Base-by-base conservation (phyloP, 1,284 basidiomycete species). In the Microbotryomycetes sp. region DNA sequence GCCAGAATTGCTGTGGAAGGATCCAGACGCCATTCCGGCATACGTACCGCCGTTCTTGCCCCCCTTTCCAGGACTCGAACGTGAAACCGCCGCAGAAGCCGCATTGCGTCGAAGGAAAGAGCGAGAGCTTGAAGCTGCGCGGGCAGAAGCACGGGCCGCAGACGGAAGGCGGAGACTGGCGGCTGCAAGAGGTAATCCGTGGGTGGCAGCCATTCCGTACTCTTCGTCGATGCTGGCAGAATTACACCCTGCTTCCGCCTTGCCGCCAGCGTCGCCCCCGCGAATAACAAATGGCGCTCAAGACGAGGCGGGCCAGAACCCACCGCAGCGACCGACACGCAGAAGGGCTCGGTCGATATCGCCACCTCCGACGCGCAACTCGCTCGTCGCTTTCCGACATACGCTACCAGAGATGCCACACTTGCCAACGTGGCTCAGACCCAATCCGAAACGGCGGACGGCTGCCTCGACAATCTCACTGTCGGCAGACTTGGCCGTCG, bases 41-140 rank as follows among this genome's bases (percentile, higher is more conserved):
- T 66, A 57, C 11, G 59, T 71, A 4, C 65, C 58, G 27, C 56
- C 61, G 1, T 68, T 65, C 56, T 60, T 71, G 30, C 68, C 69
- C 6, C 69, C 70, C 18, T 71, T 68, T 60, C 67, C 67, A 1
- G 67, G 65, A 9, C 48, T 58, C 23, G 63, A 70, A 28, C 53
- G 58, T 6, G 66, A 70, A 31, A 48, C 48, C 9, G 61, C 62
- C 30, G 9, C 35, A 41, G 35, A 41, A 18, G 35, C 35, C 9
- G 35, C 35, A 51, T 29, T 4, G 57, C 57, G 3, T 45, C 49
- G 4, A 35, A 48, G 5, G 49, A 46, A 5, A 50, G 56, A 49
- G 56, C 47, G 16, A 48, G 56, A 13, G 51, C 57, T 16, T 45
- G 30, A 27, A 15, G 56, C 59, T 5, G 58, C 54, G 15, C 63